Evolutionary conservation across 345 rosid species (phyloP), one percentile per base, ranked within the genome.

Genomic region (Erucastrum elatum): DNA sequence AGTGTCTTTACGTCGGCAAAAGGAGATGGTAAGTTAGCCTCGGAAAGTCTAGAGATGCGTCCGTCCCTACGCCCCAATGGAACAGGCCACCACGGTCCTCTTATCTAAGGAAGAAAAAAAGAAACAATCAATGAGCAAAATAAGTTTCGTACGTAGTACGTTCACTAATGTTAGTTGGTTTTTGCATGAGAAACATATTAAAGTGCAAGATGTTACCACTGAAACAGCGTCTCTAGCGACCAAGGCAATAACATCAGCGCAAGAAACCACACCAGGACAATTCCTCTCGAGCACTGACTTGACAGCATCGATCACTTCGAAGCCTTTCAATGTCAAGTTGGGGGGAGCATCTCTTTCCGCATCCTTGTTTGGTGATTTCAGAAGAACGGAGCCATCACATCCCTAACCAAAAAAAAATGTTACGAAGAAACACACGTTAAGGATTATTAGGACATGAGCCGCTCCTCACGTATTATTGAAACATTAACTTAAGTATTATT

Each of bases 51-150:
- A 1, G 93, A 87, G 71, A 87, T 64, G 17, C 76, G 86, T 17
- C 93, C 93, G 69, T 89, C 93, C 71, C 86, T 89, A 5, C 93
- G 65, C 0, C 93, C 93, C 0, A 85, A 68, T 13, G 88, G 88
- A 76, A 89, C 87, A 0, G 78, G 77, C 96, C 93, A 91, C 53
- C 8, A 78, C 29, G 93, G 90, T 62, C 96, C 94, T 0, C 69
- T 37, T 30, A 84, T 66, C 70, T 53, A n/a, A n/a, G n/a, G n/a
- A 31, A 31, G 49, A 46, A 53, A 41, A 41, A 41, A 11, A 1
- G 25, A 66, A 68, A 2, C 61, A 49, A n/a, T n/a, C 26, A 27
- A 51, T 53, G 12, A 7, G 69, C 13, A 55, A 3, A 16, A 49
- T 1, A 44, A 44, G 51, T 44, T 44, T 12, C 11, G 51, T 41